Conservation (phyloP, 306 rosid genomes). For the Canavalia gladiata region DNA sequence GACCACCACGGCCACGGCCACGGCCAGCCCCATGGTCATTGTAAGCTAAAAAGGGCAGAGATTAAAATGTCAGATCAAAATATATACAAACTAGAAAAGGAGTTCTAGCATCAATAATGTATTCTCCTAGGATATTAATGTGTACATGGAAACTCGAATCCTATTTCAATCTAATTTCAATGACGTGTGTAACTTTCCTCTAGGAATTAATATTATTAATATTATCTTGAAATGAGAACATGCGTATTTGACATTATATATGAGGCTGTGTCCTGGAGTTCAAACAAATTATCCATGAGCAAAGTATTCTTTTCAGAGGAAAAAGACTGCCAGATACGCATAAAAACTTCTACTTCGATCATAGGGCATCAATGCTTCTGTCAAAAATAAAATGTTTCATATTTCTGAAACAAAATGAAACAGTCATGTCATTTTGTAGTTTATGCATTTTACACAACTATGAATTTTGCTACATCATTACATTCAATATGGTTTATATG, state of each 20-base stretch:
- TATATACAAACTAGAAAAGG: conserved; percentile 31
- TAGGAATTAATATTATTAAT: neutral
- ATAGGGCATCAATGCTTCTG: neutral
- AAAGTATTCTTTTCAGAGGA: neutral
- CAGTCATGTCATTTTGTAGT: too few relatives aligned
- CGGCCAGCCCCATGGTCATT: conserved; percentile 38
- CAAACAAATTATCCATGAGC: conserved; percentile 24
- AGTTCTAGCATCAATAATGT: neutral
- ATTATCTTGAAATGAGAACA: neutral
- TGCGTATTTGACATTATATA: neutral
- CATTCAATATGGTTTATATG: neutral
- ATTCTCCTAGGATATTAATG: neutral
- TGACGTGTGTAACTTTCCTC: neutral
- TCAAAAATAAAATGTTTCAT: neutral
- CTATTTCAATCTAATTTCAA: conserved; percentile 13
- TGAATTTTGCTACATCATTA: neutral
- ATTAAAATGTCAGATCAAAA: conserved; percentile 31
- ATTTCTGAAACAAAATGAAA: too few relatives aligned
- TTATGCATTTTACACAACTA: too few relatives aligned
- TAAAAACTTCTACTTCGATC: neutral
- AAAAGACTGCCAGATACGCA: neutral
- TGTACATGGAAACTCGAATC: conserved; percentile 21
- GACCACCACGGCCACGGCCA: conserved; percentile 12
- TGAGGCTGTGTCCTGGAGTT: neutral
- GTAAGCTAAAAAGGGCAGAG: conserved; percentile 39